Evolutionary conservation across 2,329 filamentous ascomycete species (phyloP).

Genomic region (Aspergillus brunneoviolaceus): DNA sequence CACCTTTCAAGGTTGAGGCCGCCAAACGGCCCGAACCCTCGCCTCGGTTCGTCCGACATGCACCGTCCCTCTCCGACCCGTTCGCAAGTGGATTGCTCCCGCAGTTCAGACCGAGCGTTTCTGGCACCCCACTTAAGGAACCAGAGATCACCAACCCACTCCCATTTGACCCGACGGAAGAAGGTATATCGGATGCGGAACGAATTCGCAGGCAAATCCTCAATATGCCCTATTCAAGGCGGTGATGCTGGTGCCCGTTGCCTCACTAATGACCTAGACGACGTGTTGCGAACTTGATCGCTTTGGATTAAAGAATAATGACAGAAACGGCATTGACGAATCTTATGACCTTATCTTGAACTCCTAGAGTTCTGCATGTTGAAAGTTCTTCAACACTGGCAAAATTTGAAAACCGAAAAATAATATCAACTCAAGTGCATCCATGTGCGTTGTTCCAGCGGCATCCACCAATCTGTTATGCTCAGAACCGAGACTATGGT

Average conservation of each 20-base stretch:
- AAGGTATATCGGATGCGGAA: slow-evolving; percentile 40
- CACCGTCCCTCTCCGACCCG: slow-evolving; percentile 46
- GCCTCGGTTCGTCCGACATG: slow-evolving; percentile 38
- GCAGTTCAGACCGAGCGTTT: slow-evolving; percentile 18
- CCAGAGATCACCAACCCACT: slow-evolving; percentile 16
- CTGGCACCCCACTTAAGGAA: slow-evolving; percentile 17
- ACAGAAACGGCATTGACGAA: slow-evolving; percentile 35
- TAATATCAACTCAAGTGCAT: background rate
- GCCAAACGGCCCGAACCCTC: slow-evolving; percentile 33
- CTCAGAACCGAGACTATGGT: background rate
- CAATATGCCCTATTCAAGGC: slow-evolving; percentile 36
- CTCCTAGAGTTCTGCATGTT: background rate
- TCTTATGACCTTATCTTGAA: slow-evolving; percentile 14
- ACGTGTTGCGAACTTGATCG: slow-evolving; percentile 19
- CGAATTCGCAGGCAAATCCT: slow-evolving; percentile 41
- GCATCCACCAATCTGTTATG: background rate
- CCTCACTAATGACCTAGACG: slow-evolving; percentile 33
- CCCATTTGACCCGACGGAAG: slow-evolving; percentile 35
- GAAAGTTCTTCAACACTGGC: background rate
- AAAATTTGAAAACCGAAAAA: background rate
- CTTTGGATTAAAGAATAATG: slow-evolving; percentile 24
- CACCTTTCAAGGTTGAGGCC: slow-evolving; percentile 47
- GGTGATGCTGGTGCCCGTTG: slow-evolving; percentile 19
- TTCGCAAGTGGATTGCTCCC: slow-evolving; percentile 35
- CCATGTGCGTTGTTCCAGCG: background rate